Evolutionary conservation across 208 protist species (phyloP), one percentile per base, ranked within the genome.

Genomic region (Acanthamoeba royreba): DNA sequence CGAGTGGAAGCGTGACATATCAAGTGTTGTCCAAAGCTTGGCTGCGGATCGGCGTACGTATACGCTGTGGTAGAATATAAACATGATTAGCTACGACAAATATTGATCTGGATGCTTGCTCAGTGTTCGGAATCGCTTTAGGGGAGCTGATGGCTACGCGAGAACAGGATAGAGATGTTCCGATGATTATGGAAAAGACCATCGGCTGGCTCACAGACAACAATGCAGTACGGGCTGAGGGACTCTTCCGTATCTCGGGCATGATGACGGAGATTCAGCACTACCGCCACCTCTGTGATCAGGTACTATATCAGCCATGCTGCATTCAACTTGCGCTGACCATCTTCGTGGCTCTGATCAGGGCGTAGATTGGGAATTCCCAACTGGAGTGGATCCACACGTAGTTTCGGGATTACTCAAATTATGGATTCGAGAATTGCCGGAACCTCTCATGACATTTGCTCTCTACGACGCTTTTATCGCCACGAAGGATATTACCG

Each of bases 231-330:
- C 79, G 61, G 4, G 47, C 38, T 4, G 79, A 88, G 46, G 79
- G 79, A 0, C 46, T 88, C 13, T 88, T 88, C 46, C 43, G 79
- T 33, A 53, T 88, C 25, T 88, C 79, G 49, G 79, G 79, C 25
- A 88, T 88, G 79, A 88, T 88, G 79, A 88, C 79, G 17, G 79
- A 88, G 79, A 88, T 88, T 8, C 47, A 88, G 79, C 43, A 88
- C 79, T 81, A 81, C 69, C 33, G 69, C 33, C 17, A 81, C 69
- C 8, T 81, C 40, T 81, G 69, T n/a, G 69, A 81, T 35, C 69
- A 81, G 69, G 69, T 72, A 15, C 3, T 4, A 2, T 38, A 42
- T 15, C 8, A 77, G 49, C 49, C 49, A 9, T 19, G 13, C 49
- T 19, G 9, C 19, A 9, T 25, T 9, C 49, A 9, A 19, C 49